Base-by-base conservation (phyloP, 805 yeast genomes). In the Ascoidea rubescens region DNA sequence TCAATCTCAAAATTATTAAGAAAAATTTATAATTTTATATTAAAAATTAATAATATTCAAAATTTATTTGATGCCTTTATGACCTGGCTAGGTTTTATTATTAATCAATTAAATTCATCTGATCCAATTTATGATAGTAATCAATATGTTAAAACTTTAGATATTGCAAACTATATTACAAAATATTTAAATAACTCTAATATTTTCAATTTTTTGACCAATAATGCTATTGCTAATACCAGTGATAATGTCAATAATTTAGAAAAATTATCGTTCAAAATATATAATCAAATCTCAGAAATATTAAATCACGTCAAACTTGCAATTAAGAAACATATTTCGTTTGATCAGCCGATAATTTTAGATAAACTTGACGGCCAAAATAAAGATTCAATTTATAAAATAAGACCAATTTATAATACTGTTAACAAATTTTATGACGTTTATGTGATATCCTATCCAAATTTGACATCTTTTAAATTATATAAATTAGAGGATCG, bases 21-120 rank as follows among this genome's bases (percentile, higher is more conserved):
- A 52, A 47, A 53, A 6, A 54, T 68, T 2, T 73, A 68, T 55
- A 63, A 58, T 16, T 64, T 65, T 44, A 66, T 75, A 14, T 64
- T 71, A 67, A 69, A 66, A 42, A 59, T 72, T 37, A 74, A 75
- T 55, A 63, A 68, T 47, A 80, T 75, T 53, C 78, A 74, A 56
- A 67, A 67, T 46, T 57, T 68, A 14, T 75, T 76, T 58, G 67
- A 67, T 50, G 63, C 69, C 30, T 75, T 72, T 52, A 57, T 73
- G 5, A 62, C 63, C 14, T 76, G 80, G 80, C 53, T 68, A 2
- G 55, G 69, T 50, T 57, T 60, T 28, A 70, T 55, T 0, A 48
- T 64, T 2, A 56, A 55, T 4, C 65, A 61, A 31, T 48, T 65
- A 5, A 63, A 61, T 51, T 54, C 50, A 10, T 67, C 60, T 28